Evolutionary conservation across 139 green algal species (phyloP).

Genomic region (Chlamydomonas urium): DNA sequence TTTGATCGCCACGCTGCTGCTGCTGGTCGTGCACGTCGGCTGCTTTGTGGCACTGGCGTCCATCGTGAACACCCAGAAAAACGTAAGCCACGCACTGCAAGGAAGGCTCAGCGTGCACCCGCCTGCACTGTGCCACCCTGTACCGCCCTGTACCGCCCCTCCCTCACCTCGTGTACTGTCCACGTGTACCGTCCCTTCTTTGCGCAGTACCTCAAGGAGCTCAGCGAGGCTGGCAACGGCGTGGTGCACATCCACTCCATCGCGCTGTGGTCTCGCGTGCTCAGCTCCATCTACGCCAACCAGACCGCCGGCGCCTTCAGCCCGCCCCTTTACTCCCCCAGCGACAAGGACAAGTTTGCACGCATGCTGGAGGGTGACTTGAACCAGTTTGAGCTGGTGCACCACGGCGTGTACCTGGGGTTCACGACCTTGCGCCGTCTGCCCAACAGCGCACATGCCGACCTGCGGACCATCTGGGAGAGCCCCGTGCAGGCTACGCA

Average conservation of each 20-base stretch:
- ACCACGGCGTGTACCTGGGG: conserved; percentile 33
- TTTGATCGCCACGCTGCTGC: conserved; percentile 15
- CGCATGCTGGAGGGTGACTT: background rate
- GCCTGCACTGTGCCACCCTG: too few species aligned
- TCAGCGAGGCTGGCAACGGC: background rate
- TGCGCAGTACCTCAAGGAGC: too few species aligned
- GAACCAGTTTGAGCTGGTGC: conserved; percentile 1
- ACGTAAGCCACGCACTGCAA: conserved; percentile 16
- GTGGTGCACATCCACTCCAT: background rate
- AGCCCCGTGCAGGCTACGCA: background rate
- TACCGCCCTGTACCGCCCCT: background rate
- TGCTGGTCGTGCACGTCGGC: conserved; percentile 24
- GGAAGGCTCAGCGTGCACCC: too few species aligned
- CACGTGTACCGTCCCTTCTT: too few species aligned
- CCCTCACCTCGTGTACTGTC: too few species aligned
- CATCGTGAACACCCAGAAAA: conserved; percentile 25
- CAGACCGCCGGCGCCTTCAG: background rate
- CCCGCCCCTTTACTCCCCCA: background rate
- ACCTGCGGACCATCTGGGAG: conserved; percentile 9
- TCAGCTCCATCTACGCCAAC: background rate
- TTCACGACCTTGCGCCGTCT: conserved; percentile 26
- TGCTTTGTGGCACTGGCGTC: conserved; percentile 24
- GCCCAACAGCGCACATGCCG: background rate
- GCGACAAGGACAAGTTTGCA: background rate
- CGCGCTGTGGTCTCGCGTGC: background rate